Base-by-base conservation (phyloP, 495 filamentous ascomycete genomes). In the Glarea lozoyensis region DNA sequence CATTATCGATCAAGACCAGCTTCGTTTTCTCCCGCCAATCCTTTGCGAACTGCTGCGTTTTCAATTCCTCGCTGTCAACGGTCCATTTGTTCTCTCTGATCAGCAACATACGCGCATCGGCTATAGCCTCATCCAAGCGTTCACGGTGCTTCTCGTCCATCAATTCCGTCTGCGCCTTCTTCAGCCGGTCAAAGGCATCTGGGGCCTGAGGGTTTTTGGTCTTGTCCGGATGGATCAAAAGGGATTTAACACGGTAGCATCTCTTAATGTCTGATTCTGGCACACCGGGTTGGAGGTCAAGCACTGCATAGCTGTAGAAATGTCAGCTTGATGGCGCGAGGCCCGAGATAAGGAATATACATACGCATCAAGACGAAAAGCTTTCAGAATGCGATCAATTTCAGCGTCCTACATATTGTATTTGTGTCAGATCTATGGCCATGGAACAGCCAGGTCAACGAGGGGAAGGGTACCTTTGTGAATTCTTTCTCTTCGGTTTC, bases 191-290 rank as follows among this genome's bases (percentile, higher is more conserved):
- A 60, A 99, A 99, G 50, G 92, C 93, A 54, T 96, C 89, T 1
- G 92, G 90, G 7, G 92, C 92, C 21, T 69, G 72, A 1, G 86
- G 85, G 60, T 99, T 97, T 51, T 78, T 79, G 39, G 93, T 96
- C 65, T 97, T 97, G 66, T 99, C 92, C 10, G 92, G 92, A 67
- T 99, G 92, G 68, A 99, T 97, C 4, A 99, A 78, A 23, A 99
- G 81, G 12, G 92, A 99, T 60, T 94, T 97, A 54, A 82, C 88
- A 65, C 92, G 87, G 70, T 96, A 99, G 59, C 74, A 69, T 46
- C 79, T 65, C 65, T 96, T 97, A 69, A 99, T 97, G 66, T 97
- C 93, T 42, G 86, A 88, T 53, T 96, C 92, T 18, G 92, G 78
- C 24, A 94, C 86, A 57, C 92, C 92, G 5, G 92, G 92, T 62